Conservation (phyloP, 257 asterid genomes). For the Penstemon davidsonii region DNA sequence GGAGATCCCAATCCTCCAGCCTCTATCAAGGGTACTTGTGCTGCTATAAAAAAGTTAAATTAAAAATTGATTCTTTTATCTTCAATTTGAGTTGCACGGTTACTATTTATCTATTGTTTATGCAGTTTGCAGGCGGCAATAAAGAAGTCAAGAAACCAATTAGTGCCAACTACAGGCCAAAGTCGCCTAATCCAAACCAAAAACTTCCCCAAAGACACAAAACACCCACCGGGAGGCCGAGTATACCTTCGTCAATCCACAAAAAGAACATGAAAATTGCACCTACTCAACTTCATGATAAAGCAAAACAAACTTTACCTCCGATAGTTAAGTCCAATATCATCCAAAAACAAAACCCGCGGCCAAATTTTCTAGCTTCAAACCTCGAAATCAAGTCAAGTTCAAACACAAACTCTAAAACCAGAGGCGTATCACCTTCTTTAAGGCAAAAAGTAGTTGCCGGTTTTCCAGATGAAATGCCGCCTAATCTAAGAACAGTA, state of each 20-base stretch:
- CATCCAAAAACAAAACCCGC: slow-evolving; percentile 14
- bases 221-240: slow-evolving; percentile 47
- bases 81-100: not conserved
- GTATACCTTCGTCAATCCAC: slow-evolving; percentile 20
- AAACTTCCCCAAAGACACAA: slow-evolving; percentile 39
- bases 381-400: slow-evolving; percentile 37
- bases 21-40: slow-evolving; percentile 62
- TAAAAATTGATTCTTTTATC: not conserved
- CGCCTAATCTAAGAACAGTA: slow-evolving; percentile 51
- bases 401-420: slow-evolving; percentile 30
- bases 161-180: slow-evolving; percentile 23
- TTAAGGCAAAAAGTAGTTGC: slow-evolving; percentile 29
- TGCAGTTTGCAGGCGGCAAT: slow-evolving; percentile 56
- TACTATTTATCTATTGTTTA: too few relatives aligned
- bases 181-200: slow-evolving; percentile 40
- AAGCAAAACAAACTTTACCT: slow-evolving; percentile 27
- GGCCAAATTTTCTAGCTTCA: slow-evolving; percentile 28
- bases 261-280: slow-evolving; percentile 39
- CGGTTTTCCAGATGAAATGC: slow-evolving; percentile 42
- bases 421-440: slow-evolving; percentile 48
- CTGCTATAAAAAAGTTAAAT: not conserved
- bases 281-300: slow-evolving; percentile 29
- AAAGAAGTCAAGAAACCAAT: slow-evolving; percentile 30
- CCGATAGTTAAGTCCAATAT: slow-evolving; percentile 12
- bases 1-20: slow-evolving; percentile 64